Base-by-base conservation (phyloP, 805 yeast species). In the Barnettozyma wickerhamii region DNA sequence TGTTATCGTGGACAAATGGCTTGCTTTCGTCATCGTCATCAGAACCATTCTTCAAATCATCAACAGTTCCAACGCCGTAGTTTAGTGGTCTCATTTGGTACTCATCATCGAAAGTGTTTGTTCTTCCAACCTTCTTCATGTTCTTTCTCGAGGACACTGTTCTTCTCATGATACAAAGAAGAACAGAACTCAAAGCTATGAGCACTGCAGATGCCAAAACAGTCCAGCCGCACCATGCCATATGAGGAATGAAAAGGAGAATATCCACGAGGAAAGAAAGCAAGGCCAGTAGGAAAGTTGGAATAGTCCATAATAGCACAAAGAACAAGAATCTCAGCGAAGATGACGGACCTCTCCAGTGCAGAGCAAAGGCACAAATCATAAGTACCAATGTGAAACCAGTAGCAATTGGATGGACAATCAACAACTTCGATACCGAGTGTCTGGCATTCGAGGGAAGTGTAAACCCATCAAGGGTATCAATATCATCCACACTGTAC, bases 181-280 rank as follows among this genome's bases (percentile, higher is more conserved):
- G 58, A 2, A 88, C 72, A 1, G 87, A 79, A 21, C 77, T 70
- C 2, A 81, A 47, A 0, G 91, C 83, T 34, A 81, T 68, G 24
- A 81, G 59, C 2, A 83, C 74, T 0, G 93, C 76, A 1, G 91
- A 75, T 0, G 77, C 78, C 19, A 90, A 64, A 44, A 85, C 74
- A 37, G 84, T 65, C 97, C 97, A 91, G 19, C 96, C 96, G 33
- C 82, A 74, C 80, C 88, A 89, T 40, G 77, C 72, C 40, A 91
- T 64, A 55, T 79, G 78, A 3, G 90, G 85, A 2, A 81, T 72
- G 53, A 91, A 91, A 37, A 91, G 60, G 30, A 90, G 60, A 29
- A 90, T 75, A 58, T 91, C 98, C 4, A 87, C 87, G 44, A 90
- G 64, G 49, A 91, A 85, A 6, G 90, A 81, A 38, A 91, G 66